Conservation (phyloP, 2,329 filamentous ascomycete genomes). For the Ceratocystiopsis minuta region DNA sequence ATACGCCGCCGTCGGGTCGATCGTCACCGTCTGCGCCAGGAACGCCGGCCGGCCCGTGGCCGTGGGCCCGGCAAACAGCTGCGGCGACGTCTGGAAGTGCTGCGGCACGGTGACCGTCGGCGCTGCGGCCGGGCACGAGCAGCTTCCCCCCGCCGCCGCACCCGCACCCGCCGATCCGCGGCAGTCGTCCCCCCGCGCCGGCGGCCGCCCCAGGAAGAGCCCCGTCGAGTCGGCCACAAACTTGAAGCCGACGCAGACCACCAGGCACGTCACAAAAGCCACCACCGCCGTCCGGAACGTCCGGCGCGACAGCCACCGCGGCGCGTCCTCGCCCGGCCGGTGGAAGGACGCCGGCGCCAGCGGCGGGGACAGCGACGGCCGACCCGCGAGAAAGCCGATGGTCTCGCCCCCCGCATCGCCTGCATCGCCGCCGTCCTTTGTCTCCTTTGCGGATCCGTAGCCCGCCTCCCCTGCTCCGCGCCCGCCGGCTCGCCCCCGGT, state of each 20-base stretch:
- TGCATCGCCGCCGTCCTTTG: not conserved
- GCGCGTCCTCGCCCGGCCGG: not conserved
- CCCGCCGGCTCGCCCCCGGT: too few species aligned
- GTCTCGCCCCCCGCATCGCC: not conserved
- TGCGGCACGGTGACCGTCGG: constrained; percentile 27
- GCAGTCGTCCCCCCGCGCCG: too few species aligned
- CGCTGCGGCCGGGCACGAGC: too few species aligned
- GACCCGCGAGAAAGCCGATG: not conserved
- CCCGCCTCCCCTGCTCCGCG: too few species aligned
- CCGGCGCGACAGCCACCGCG: not conserved
- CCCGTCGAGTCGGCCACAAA: not conserved
- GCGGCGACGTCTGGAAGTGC: constrained; percentile 43
- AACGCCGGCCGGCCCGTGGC: constrained; percentile 54
- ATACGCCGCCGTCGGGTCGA: constrained; percentile 46
- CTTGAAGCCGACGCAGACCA: not conserved
- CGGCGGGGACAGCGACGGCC: too few species aligned
- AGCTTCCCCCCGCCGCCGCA: too few species aligned
- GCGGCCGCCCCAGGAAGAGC: not conserved
- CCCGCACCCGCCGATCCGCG: too few species aligned
- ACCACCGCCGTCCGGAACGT: not conserved
- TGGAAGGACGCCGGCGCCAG: too few species aligned
- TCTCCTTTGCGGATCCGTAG: not conserved
- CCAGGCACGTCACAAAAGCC: not conserved
- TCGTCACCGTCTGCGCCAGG: constrained; percentile 50
- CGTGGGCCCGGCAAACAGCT: constrained; percentile 46